Evolutionary conservation across 2,329 filamentous ascomycete genomes (phyloP).

Genomic region (Monilinia fructigena): DNA sequence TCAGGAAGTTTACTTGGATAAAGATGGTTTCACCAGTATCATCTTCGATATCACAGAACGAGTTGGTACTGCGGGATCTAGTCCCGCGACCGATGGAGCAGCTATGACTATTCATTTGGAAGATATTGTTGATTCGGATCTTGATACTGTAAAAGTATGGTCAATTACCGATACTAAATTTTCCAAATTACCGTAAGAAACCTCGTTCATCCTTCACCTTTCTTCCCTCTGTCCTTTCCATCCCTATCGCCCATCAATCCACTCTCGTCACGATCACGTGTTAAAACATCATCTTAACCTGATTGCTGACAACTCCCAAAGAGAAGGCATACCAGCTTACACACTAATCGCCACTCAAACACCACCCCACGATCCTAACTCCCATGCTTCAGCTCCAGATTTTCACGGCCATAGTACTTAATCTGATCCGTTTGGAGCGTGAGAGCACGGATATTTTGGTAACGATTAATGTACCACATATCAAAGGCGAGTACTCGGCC

Average conservation of each 20-base stretch:
- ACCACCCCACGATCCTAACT: slow-evolving; percentile 41
- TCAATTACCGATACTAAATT: slow-evolving; percentile 62
- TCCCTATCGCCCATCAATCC: background rate
- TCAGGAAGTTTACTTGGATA: slow-evolving; percentile 89
- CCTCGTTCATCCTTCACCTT: slow-evolving; percentile 19
- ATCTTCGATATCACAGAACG: slow-evolving; percentile 90
- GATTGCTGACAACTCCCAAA: slow-evolving; percentile 32
- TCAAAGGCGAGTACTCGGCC: slow-evolving; percentile 69
- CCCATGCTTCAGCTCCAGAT: slow-evolving; percentile 42
- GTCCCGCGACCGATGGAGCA: slow-evolving; percentile 63
- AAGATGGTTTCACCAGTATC: slow-evolving; percentile 78
- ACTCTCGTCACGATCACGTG: slow-evolving; percentile 27
- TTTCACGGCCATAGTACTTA: slow-evolving; percentile 76
- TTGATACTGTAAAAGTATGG: slow-evolving; percentile 64
- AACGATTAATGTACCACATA: slow-evolving; percentile 84
- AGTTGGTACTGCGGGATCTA: slow-evolving; percentile 56
- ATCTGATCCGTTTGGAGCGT: slow-evolving; percentile 72
- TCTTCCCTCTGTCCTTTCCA: slow-evolving; percentile 7
- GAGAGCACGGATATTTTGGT: slow-evolving; percentile 79
- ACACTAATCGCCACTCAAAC: slow-evolving; percentile 68
- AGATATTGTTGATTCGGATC: slow-evolving; percentile 65
- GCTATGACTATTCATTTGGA: slow-evolving; percentile 69
- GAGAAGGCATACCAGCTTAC: slow-evolving; percentile 58
- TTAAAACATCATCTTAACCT: background rate
- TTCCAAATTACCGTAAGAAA: slow-evolving; percentile 46